Evolutionary conservation across 257 asterid species (phyloP).

Genomic region (Forsythia viridissima): DNA sequence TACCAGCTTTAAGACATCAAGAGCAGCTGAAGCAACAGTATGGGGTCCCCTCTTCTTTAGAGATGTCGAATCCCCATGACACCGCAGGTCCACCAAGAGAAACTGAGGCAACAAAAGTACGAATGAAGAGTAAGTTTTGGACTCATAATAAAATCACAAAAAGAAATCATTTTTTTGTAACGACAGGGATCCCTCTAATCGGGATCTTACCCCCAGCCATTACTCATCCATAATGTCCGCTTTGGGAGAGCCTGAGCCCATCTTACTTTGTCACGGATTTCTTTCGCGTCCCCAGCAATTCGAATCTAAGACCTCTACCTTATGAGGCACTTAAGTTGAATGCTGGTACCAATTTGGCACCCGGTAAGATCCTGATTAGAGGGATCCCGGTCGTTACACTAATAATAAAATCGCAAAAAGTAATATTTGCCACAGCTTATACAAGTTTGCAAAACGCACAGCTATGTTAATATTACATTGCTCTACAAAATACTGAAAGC

Average conservation of each 20-base stretch:
- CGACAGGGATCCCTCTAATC: too few species aligned
- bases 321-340: too few species aligned
- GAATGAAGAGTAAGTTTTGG: slow-evolving; percentile 33
- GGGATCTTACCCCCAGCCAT: too few species aligned
- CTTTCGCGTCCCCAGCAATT: too few species aligned
- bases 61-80: slow-evolving; percentile 97
- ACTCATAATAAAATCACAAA: background rate
- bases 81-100: slow-evolving; percentile 95
- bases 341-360: too few species aligned
- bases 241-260: too few species aligned
- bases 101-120: slow-evolving; percentile 60
- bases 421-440: background rate
- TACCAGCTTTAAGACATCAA: slow-evolving; percentile 94
- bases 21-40: slow-evolving; percentile 90
- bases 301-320: too few species aligned
- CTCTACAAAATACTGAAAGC: slow-evolving; percentile 3
- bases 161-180: background rate
- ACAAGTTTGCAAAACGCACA: background rate
- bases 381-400: too few species aligned
- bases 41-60: slow-evolving; percentile 79
- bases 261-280: too few species aligned
- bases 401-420: background rate
- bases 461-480: background rate
- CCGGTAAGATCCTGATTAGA: too few species aligned
- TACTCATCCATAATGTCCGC: too few species aligned